These are phyloP conservation scores for Closterium sp. DNA, from an alignment of 139 green algal species.

Conservation along the genomic window DNA sequence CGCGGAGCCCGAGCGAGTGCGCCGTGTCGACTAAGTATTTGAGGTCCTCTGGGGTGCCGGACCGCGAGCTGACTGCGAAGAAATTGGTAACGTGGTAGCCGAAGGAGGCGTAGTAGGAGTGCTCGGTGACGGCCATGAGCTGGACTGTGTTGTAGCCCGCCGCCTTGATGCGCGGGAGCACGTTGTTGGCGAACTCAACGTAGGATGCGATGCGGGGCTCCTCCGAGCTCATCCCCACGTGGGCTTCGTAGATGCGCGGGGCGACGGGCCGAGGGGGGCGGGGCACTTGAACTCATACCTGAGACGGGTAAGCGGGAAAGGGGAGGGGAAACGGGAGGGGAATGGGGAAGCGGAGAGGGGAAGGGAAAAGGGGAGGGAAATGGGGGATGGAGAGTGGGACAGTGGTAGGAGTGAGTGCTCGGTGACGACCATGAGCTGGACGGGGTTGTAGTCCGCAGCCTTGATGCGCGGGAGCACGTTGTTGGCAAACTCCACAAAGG, in stretches of 20 bases:
- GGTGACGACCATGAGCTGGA: conserved; percentile 76
- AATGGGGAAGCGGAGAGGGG: neutral
- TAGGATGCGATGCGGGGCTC: conserved; percentile 73
- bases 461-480: conserved; percentile 83
- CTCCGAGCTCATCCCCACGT: conserved; percentile 88
- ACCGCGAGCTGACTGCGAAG: conserved; percentile 76
- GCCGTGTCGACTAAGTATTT: conserved; percentile 81
- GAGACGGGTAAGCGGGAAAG: neutral
- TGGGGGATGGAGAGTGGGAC: neutral
- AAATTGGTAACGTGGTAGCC: conserved; percentile 94
- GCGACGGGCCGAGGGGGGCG: conserved; percentile 60
- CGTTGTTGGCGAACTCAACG: conserved; percentile 76
- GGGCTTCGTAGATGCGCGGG: conserved; percentile 92
- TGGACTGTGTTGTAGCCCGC: conserved; percentile 82
- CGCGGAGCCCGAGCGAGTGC: conserved; percentile 79
- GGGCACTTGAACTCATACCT: conserved; percentile 59
- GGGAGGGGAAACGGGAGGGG: neutral
- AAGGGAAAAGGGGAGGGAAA: neutral
- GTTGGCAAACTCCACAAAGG: conserved; percentile 82
- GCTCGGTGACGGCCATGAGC: conserved; percentile 85
- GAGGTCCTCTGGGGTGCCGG: conserved; percentile 87
- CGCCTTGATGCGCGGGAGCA: conserved; percentile 79
- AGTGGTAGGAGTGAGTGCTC: conserved; percentile 87
- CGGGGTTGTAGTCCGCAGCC: conserved; percentile 78
- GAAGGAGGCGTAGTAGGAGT: conserved; percentile 92